Evolutionary conservation across 148 eudicot genomes (phyloP), one percentile per base, ranked within the genome.

Genomic region (Silene latifolia): DNA sequence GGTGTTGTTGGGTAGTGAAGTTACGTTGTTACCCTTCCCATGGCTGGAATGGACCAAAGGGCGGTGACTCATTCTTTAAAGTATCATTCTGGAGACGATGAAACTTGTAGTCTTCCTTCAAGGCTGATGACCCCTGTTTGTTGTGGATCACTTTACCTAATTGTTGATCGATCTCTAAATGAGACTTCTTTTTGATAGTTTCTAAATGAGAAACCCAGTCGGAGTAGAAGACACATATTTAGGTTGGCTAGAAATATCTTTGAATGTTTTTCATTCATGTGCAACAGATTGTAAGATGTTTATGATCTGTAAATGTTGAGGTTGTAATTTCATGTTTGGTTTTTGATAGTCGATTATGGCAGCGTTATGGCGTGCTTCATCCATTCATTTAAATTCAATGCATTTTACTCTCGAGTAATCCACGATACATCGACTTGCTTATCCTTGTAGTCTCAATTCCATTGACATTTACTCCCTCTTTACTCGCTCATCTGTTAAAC

Each of bases 271-370:
- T 0, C n/a, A 20, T 18, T 59, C 63, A 20, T 59, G 21, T 59
- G 63, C 15, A n/a, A 60, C 25, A 7, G 63, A 60, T 21, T 60
- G 12, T 60, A 64, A 17, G 54, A 80, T 80, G 83, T 76, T 72
- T 48, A 65, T 80, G 1, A 4, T 51, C 18, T 11, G 56, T 51
- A 51, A 51, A 51, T 51, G 56, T 51, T 13, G 56, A 51, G 56
- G 56, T 51, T 12, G 56, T 51, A 51, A 51, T 2, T 51, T 51
- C 56, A 51, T 51, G 18, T 51, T 51, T 51, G 56, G 56, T 51
- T 12, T 51, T 51, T 13, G 56, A 15, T 51, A 51, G 56, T 51
- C 17, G 2, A 11, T n/a, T n/a, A n/a, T n/a, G n/a, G n/a, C n/a
- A n/a, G n/a, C n/a, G n/a, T n/a, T n/a, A n/a, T n/a, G 39, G 39